Conservation (phyloP, 495 filamentous ascomycete genomes). For the Penicillium ucsense region DNA sequence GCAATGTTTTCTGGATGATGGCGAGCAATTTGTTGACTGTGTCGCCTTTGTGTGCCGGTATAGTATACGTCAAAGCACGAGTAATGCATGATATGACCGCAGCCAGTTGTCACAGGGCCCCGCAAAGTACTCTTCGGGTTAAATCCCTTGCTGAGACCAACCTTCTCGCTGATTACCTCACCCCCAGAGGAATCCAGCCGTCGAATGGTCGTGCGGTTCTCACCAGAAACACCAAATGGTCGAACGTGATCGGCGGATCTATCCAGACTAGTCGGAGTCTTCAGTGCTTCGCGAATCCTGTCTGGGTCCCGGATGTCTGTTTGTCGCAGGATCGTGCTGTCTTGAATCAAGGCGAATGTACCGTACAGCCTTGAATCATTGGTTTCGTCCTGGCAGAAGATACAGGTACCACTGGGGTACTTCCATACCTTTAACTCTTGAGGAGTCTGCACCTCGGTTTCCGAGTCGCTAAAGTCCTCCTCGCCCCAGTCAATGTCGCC, state of each 20-base stretch:
- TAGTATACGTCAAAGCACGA: slow-evolving; percentile 89
- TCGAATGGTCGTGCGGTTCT: slow-evolving; percentile 67
- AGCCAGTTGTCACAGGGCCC: slow-evolving; percentile 85
- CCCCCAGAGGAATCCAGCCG: slow-evolving; percentile 65
- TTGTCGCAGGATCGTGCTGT: slow-evolving; percentile 79
- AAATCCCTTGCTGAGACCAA: slow-evolving; percentile 84
- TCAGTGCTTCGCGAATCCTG: slow-evolving; percentile 72
- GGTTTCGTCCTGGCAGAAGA: slow-evolving; percentile 92
- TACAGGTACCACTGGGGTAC: slow-evolving; percentile 90
- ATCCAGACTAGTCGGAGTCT: slow-evolving; percentile 72
- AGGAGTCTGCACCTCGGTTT: slow-evolving; percentile 44
- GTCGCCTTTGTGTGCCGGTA: slow-evolving; percentile 68
- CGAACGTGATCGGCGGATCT: slow-evolving; percentile 69
- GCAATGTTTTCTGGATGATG: slow-evolving; percentile 75
- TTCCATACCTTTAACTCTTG: slow-evolving; percentile 72
- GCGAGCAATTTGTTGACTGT: slow-evolving; percentile 83
- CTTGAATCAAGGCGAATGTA: slow-evolving; percentile 78
- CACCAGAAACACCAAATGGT: slow-evolving; percentile 81
- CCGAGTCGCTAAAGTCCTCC: slow-evolving; percentile 59
- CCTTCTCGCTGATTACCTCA: slow-evolving; percentile 60
- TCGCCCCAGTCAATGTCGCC: slow-evolving; percentile 79
- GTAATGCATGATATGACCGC: slow-evolving; percentile 98
- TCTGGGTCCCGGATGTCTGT: slow-evolving; percentile 74
- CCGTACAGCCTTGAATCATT: slow-evolving; percentile 83
- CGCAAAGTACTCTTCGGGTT: slow-evolving; percentile 51